Base-by-base conservation (phyloP, 2,329 filamentous ascomycete species). In the Penicillium digitatum region DNA sequence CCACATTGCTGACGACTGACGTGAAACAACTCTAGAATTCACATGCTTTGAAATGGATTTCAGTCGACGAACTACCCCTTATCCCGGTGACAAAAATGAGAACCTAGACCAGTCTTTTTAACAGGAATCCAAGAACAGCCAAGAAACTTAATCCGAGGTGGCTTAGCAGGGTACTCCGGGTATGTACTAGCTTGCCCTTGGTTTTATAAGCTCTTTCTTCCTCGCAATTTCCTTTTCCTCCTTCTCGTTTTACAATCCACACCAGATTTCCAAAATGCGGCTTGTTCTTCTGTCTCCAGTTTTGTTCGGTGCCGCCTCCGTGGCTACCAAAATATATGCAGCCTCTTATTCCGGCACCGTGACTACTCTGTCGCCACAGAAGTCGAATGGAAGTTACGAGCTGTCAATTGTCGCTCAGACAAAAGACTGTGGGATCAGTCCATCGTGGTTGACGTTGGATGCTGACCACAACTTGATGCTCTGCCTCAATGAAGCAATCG, bases 291-390 rank as follows among this genome's bases (percentile, higher is more conserved):
- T 37, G 1, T 37, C 34, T 5, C 11, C n/a, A 20, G 20, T 37
- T 12, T 11, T 37, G n/a, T 37, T 37, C 4, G 34, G 34, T 20
- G 34, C 34, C 10, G n/a, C n/a, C 10, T 37, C 34, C 14, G 10
- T 32, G 29, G 49, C 54, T 46, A 5, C 54, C 3, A 52, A 24
- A 16, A 62, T 75, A 12, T 73, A 68, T 48, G 66, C 72, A 8
- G 67, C 71, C 24, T 73, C 71, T 3, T 75, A 74, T 40, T 46
- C 57, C 2, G 72, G 72, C 14, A 63, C 56, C 3, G 63, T 74
- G 34, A 37, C 67, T 5, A 64, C 70, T 2, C 52, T 72, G 26
- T 60, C 59, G n/a, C 57, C 73, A 20, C 56, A 10, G 8, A 54
- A 59, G 14, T 49, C 34, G 7, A 32, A 51, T 3, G 54, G 46